Conservation (phyloP, 2,329 filamentous ascomycete genomes). For the Thermothelomyces thermophilus region DNA sequence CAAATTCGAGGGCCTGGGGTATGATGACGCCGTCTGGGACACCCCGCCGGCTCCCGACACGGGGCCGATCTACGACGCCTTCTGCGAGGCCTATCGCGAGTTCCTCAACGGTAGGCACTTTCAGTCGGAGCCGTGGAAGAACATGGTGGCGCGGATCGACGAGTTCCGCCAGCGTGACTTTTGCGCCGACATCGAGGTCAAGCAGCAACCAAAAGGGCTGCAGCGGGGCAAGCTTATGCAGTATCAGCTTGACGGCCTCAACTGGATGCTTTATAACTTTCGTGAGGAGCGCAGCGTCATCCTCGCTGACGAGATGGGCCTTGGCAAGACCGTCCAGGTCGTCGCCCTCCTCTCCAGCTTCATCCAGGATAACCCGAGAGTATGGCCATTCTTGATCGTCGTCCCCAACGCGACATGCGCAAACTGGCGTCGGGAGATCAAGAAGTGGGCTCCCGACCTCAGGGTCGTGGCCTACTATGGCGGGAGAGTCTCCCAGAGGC, state of each 20-base stretch:
- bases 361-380: constrained; percentile 58
- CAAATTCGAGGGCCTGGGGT: constrained; percentile 88
- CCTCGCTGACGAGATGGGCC: constrained; percentile 94
- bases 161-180: constrained; percentile 63
- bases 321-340: constrained; percentile 95
- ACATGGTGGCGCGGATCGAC: constrained; percentile 61
- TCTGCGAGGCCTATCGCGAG: constrained; percentile 76
- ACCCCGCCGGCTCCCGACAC: constrained; percentile 62
- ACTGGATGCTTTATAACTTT: constrained; percentile 93
- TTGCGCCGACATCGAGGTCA: constrained; percentile 55
- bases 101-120: constrained; percentile 77
- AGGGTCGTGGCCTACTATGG: constrained; percentile 93
- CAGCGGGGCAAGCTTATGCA: constrained; percentile 79
- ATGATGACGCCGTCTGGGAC: constrained; percentile 91
- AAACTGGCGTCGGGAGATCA: constrained; percentile 97
- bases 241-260: constrained; percentile 87
- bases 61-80: constrained; percentile 66
- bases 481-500: constrained; percentile 62
- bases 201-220: constrained; percentile 66
- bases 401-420: constrained; percentile 92
- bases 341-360: constrained; percentile 74
- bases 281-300: constrained; percentile 77
- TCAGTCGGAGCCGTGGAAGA: constrained; percentile 44
- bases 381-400: constrained; percentile 88
- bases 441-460: constrained; percentile 80